Evolutionary conservation across 345 rosid genomes (phyloP), one percentile per base, ranked within the genome.

Genomic region (Psidium guajava): DNA sequence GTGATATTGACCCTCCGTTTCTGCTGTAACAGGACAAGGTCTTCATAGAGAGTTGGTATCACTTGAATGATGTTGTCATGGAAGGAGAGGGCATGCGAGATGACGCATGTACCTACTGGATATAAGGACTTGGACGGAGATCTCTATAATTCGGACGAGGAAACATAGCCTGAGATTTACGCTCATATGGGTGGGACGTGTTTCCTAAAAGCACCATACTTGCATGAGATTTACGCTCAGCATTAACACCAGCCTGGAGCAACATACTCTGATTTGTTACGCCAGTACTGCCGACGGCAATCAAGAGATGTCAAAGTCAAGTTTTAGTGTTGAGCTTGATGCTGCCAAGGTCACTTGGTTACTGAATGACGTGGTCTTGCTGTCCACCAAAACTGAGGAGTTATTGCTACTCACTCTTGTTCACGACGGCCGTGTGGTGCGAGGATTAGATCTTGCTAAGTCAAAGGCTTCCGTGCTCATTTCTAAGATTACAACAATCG

Each of bases 381-480:
- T 97, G 86, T 97, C 99, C 58, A 88, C 98, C 54, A 96, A 97
- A 90, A 90, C 94, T 61, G 98, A 98, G 90, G 99, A 97, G 87
- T 88, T 97, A 57, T 89, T 97, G 85, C 92, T 97, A 56, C 90
- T 97, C 89, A 93, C 95, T 81, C 96, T 97, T 90, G 93, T 96
- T 89, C 96, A 94, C 91, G 98, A 96, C 90, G 98, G 99, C 83
- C 93, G 99, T 91, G 94, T 94, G 89, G 96, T 97, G 89, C 99
- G 93, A 93, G 92, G 96, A 87, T 96, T 97, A 87, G 98, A 96
- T 87, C 99, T 97, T 86, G 93, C 98, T 86, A 96, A 97, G 91
- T 95, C 99, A 77, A 97, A 96, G 90, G 98, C 99, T 89, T 97
- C 98, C 64, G 98, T 97, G 77, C 98, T 97, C 86, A 92, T 96